phyloP scores from a whole-genome alignment of 768 basidiomycete species.

The Suillus variegatus region DNA sequence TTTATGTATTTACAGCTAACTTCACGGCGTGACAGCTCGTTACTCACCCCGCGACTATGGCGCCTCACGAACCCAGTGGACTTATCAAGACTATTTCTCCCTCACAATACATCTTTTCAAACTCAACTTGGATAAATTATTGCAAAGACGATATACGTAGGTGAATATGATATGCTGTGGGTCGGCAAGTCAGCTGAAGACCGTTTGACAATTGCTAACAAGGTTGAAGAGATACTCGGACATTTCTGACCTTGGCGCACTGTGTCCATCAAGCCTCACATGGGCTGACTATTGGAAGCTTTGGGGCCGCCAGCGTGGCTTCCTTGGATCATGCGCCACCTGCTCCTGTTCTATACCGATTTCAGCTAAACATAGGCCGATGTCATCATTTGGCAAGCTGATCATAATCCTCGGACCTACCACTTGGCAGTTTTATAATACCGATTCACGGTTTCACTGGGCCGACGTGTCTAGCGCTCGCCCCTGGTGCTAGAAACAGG shows the following conservation, averaged over 20 bases:
- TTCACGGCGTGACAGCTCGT: neutral
- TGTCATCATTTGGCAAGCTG: neutral
- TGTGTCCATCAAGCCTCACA: too few relatives aligned
- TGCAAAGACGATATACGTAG: neutral
- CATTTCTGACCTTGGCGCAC: neutral
- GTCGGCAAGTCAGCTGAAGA: neutral
- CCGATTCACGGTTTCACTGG: neutral
- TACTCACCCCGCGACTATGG: constrained; percentile 1
- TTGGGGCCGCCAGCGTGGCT: neutral
- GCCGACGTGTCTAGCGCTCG: neutral
- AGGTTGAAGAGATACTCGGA: neutral
- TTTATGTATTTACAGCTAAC: neutral
- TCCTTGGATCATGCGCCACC: neutral
- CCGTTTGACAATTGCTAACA: neutral
- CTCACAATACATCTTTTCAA: neutral
- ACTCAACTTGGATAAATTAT: constrained; percentile 3
- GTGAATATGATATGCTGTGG: neutral
- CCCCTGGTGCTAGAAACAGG: neutral
- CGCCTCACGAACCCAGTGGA: neutral
- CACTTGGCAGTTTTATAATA: neutral
- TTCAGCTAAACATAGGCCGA: neutral
- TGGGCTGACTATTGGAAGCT: neutral
- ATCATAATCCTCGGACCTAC: neutral
- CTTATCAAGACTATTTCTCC: neutral
- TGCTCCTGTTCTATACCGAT: neutral